Evolutionary conservation across 2,329 filamentous ascomycete species (phyloP), one percentile per base, ranked within the genome.

Genomic region (Phaeoacremonium minimum): DNA sequence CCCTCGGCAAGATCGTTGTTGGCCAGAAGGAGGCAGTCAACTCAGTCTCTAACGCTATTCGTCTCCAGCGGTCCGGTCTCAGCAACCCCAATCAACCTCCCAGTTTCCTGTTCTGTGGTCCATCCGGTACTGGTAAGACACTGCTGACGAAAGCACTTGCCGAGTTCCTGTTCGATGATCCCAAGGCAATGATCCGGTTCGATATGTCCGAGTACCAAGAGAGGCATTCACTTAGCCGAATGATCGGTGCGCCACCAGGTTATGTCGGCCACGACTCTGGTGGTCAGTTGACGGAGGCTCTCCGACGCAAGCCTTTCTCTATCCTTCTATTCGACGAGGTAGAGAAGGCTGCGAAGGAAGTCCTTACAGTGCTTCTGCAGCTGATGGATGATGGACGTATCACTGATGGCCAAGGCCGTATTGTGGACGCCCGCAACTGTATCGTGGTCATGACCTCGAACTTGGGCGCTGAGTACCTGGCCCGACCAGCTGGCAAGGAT

Each of bases 151-250:
- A 98, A 66, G 93, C 91, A 13, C 75, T 98, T 41, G 93, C 93
- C 33, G 93, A 98, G 61, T 98, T 98, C 70, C 73, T 98, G 18
- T 98, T 98, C 67, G 93, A 98, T 57, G 93, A 98, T 50, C 69
- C 91, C 17, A 96, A 96, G 69, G 73, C 91, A 20, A 97, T 98
- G 93, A 95, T 98, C 52, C 85, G 93, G 28, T 95, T 98, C 67
- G 93, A 98, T 60, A 98, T 98, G 93, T 97, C 91, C 5, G 93
- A 98, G 64, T 98, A 98, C 63, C 94, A 98, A 63, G 93, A 98
- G 64, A 84, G 91, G 5, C 93, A 98, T 60, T 85, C 91, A 1
- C 77, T 98, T 12, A 95, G 88, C 58, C 82, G 93, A 42, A 96
- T 98, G 88, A 98, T 98, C 50, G 93, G 93, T 58, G 90, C 93